phyloP scores from a whole-genome alignment of 1,284 basidiomycete genomes.

The Ganoderma multipileum region DNA sequence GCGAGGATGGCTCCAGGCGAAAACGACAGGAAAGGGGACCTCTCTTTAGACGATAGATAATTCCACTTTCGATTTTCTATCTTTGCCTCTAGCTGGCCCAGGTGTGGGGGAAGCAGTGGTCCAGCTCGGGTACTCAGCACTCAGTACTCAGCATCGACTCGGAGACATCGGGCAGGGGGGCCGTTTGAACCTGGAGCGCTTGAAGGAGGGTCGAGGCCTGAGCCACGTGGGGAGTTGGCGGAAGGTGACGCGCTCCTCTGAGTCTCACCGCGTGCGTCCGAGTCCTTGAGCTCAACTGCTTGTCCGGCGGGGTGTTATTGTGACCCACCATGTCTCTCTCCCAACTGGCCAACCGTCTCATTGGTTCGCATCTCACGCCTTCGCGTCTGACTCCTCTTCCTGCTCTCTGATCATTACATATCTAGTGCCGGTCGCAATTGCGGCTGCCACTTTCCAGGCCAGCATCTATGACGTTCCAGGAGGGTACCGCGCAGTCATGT shows the following conservation, averaged over 20 bases:
- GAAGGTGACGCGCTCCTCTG: not conserved
- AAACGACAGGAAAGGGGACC: slow-evolving; percentile 62
- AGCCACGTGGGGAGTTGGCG: too few relatives aligned
- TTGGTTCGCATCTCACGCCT: slow-evolving; percentile 29
- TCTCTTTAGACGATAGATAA: slow-evolving; percentile 33
- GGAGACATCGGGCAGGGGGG: too few relatives aligned
- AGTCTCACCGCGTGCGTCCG: not conserved
- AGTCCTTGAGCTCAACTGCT: not conserved
- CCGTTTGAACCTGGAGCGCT: too few relatives aligned
- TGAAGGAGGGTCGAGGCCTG: too few relatives aligned
- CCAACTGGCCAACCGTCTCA: slow-evolving; percentile 46
- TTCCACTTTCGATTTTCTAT: not conserved
- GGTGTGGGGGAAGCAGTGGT: too few relatives aligned
- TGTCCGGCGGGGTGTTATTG: not conserved
- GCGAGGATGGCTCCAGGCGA: slow-evolving; percentile 82
- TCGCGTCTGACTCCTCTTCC: not conserved
- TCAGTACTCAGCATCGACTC: too few relatives aligned
- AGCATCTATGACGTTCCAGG: slow-evolving; percentile 94
- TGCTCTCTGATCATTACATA: not conserved
- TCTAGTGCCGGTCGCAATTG: slow-evolving; percentile 80
- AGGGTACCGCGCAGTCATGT: slow-evolving; percentile 96
- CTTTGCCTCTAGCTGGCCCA: too few relatives aligned
- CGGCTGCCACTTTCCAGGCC: slow-evolving; percentile 70
- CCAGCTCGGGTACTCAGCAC: too few relatives aligned
- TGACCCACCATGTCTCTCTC: slow-evolving; percentile 41